These are phyloP conservation scores for Linum trigynum DNA, from an alignment of 345 rosid genomes.

Conservation along the genomic window DNA sequence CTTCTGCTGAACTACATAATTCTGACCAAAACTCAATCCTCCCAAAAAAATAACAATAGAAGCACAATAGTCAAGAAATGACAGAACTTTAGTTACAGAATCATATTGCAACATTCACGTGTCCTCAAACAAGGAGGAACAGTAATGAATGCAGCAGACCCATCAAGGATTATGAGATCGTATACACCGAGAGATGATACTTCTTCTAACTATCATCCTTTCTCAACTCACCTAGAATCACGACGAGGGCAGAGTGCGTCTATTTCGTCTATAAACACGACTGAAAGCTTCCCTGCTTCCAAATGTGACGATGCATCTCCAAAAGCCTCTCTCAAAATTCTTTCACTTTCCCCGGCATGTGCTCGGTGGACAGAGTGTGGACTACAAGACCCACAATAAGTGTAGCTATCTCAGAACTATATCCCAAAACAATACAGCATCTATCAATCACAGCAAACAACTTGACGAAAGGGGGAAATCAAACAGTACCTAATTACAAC, in stretches of 20 bases:
- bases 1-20: too few species aligned
- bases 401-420: neutral
- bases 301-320: slow-evolving; percentile 60
- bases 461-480: neutral
- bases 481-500: slow-evolving; percentile 57
- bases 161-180: neutral
- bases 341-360: slow-evolving; percentile 88
- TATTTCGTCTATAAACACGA: slow-evolving; percentile 82
- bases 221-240: slow-evolving; percentile 42
- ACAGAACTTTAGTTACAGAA: neutral
- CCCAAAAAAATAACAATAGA: neutral
- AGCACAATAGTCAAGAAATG: neutral
- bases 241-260: slow-evolving; percentile 85
- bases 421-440: neutral
- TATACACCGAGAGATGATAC: neutral
- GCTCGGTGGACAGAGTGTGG: slow-evolving; percentile 73
- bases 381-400: slow-evolving; percentile 28
- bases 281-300: slow-evolving; percentile 53
- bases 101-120: neutral
- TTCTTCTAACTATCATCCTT: neutral
- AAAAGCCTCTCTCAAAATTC: slow-evolving; percentile 66
- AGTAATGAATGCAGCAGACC: neutral
- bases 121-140: neutral
- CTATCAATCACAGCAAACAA: neutral
- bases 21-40: neutral